phyloP scores from a whole-genome alignment of 2,329 filamentous ascomycete genomes.

The Zymoseptoria passerinii region DNA sequence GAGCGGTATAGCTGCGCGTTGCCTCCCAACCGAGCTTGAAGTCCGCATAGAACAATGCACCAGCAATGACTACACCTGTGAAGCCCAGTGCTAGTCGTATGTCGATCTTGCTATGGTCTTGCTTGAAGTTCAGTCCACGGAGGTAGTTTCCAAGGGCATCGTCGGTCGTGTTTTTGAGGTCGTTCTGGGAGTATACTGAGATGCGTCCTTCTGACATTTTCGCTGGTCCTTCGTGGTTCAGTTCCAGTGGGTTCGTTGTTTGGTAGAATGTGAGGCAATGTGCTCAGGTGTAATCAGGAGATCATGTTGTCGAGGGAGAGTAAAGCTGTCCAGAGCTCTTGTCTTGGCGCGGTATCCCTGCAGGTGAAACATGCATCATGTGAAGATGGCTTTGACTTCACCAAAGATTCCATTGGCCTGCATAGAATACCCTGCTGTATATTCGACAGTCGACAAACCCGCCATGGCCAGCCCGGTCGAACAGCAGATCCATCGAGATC shows the following conservation, averaged over 20 bases:
- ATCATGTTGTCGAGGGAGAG: background rate
- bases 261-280: background rate
- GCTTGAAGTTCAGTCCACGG: slow-evolving; percentile 74
- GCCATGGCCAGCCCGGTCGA: slow-evolving; percentile 74
- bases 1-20: slow-evolving; percentile 73
- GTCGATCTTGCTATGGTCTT: slow-evolving; percentile 73
- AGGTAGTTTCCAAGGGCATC: slow-evolving; percentile 92
- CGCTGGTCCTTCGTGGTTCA: background rate
- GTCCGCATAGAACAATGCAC: slow-evolving; percentile 80
- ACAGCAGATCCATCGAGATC: slow-evolving; percentile 97
- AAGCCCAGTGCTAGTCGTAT: slow-evolving; percentile 79
- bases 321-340: background rate
- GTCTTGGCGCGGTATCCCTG: slow-evolving; percentile 3
- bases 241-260: background rate
- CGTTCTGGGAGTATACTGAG: slow-evolving; percentile 43
- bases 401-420: background rate
- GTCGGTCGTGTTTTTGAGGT: slow-evolving; percentile 94
- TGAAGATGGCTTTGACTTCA: background rate
- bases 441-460: background rate
- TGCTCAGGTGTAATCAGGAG: background rate
- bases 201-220: slow-evolving; percentile 29
- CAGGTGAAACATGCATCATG: background rate
- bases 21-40: slow-evolving; percentile 82
- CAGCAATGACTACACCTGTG: slow-evolving; percentile 68
- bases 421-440: background rate